These are phyloP conservation scores for Paecilomyces formosus DNA, from an alignment of 2,329 filamentous ascomycete genomes.

Conservation along the genomic window DNA sequence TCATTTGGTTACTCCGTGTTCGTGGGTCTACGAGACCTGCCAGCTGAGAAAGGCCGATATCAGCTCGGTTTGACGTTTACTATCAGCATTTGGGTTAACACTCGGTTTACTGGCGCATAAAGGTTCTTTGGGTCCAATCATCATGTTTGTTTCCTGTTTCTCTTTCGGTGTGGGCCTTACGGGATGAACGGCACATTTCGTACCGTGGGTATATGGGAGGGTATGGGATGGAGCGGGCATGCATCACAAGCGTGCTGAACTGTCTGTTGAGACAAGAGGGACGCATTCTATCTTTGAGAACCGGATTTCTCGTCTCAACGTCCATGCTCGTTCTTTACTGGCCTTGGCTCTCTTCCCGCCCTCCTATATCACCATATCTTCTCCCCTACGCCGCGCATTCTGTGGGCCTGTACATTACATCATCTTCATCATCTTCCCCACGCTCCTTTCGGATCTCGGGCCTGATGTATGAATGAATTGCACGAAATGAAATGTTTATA, in stretches of 20 bases:
- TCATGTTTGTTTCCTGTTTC: background rate
- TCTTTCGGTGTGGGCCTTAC: background rate
- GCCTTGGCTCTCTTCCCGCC: background rate
- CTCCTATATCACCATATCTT: background rate
- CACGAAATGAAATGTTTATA: background rate
- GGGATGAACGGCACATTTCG: background rate
- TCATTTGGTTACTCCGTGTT: background rate
- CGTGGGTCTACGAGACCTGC: background rate
- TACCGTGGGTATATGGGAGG: background rate
- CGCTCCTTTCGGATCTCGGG: background rate
- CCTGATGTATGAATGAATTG: background rate
- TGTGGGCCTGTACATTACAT: background rate
- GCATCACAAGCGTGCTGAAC: background rate
- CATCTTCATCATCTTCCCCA: background rate
- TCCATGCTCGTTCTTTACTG: background rate
- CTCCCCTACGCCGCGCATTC: background rate
- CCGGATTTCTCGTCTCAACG: background rate
- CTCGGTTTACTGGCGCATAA: background rate
- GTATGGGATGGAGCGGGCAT: background rate
- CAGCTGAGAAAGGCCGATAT: background rate
- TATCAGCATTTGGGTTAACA: background rate
- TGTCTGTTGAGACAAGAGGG: background rate
- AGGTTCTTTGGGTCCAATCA: background rate
- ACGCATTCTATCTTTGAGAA: background rate
- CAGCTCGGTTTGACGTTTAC: background rate